Conservation (phyloP, 148 eudicot species). For the Amaranthus palmeri region DNA sequence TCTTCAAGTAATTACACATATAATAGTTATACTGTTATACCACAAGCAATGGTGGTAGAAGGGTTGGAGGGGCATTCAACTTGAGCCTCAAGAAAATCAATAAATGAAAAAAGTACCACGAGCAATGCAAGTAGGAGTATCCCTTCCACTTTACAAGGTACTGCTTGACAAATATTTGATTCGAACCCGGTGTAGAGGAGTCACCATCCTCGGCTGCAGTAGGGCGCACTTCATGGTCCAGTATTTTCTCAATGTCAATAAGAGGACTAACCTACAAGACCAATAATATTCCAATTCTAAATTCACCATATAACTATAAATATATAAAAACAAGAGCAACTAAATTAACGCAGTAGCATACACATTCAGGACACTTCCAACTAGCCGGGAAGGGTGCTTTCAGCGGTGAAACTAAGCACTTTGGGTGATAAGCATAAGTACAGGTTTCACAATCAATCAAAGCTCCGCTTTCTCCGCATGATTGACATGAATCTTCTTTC, state of each 20-base stretch:
- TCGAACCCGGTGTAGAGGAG: constrained; percentile 59
- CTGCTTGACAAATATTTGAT: constrained; percentile 72
- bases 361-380: constrained; percentile 97
- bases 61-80: neutral
- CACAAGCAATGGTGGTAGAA: neutral
- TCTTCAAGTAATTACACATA: no score
- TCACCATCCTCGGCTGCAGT: constrained; percentile 61
- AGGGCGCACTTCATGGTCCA: constrained; percentile 85
- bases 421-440: constrained; percentile 85
- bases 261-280: constrained; percentile 78
- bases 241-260: constrained; percentile 84
- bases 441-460: constrained; percentile 73
- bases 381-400: constrained; percentile 73
- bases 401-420: constrained; percentile 66
- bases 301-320: neutral
- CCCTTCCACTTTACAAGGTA: constrained; percentile 99
- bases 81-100: neutral
- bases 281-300: constrained; percentile 11
- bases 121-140: constrained; percentile 86
- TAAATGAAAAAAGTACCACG: constrained; percentile 49
- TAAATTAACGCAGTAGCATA: constrained; percentile 34
- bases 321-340: constrained; percentile 12
- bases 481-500: constrained; percentile 72
- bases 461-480: constrained; percentile 55
- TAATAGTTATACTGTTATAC: no score